A percentile compares a stretch with the other conserved stretches of the same genome.
Conservation (phyloP, 306 rosid genomes). For the Aeschynomene evenia region DNA sequence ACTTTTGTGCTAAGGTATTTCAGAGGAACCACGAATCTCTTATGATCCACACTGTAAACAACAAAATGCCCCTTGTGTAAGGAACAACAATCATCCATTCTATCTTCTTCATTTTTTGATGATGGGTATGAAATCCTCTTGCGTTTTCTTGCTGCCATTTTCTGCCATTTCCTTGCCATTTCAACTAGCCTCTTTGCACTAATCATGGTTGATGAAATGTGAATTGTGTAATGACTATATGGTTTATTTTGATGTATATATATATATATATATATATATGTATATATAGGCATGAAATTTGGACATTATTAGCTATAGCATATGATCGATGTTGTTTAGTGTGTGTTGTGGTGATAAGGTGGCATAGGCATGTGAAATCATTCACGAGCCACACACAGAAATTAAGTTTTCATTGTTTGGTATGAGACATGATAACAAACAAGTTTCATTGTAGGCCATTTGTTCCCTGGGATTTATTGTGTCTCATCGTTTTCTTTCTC, state of each 20-base stretch:
- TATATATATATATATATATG: not conserved
- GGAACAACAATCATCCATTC: not conserved
- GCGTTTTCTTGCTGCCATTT: constrained; percentile 14
- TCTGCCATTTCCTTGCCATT: constrained; percentile 47
- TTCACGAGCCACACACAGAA: constrained; percentile 24
- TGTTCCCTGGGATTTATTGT: constrained; percentile 8
- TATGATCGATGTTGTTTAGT: constrained; percentile 12
- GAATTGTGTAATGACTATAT: no score
- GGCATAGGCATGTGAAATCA: constrained; percentile 27
- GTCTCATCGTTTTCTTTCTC: constrained; percentile 22
- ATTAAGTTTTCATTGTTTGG: no score
- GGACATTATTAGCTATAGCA: constrained; percentile 28
- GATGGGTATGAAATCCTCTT: constrained; percentile 37
- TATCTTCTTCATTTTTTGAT: not conserved
- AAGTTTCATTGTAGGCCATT: constrained; percentile 16
- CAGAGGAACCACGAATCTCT: constrained; percentile 36
- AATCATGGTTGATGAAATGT: constrained; percentile 23
- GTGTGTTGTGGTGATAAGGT: constrained; percentile 26
- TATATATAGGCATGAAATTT: not conserved
- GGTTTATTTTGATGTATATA: not conserved
- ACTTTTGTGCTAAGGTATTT: constrained; percentile 31
- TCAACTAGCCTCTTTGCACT: constrained; percentile 30
- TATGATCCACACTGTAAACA: constrained; percentile 29
- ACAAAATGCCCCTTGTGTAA: constrained; percentile 40
- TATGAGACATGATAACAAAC: not conserved